phyloP scores from a whole-genome alignment of 129 eudicot species.

The Escallonia herrerae region DNA sequence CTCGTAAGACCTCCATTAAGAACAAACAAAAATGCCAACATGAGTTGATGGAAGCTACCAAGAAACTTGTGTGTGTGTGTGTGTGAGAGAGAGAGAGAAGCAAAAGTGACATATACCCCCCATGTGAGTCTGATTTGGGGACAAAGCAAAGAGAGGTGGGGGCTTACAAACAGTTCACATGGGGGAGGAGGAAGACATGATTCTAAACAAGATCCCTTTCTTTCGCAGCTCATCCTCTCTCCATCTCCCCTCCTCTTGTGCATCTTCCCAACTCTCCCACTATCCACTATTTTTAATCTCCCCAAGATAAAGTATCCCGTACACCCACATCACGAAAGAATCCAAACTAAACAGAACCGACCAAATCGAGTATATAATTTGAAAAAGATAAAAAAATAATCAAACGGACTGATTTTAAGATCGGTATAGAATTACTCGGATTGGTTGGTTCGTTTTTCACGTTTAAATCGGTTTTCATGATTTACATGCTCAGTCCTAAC shows the following conservation, averaged over 20 bases:
- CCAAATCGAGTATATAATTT: no score
- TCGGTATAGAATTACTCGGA: no score
- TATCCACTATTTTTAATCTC: background rate
- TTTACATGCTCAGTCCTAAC: no score
- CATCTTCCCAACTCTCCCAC: constrained; percentile 1
- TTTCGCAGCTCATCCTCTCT: constrained; percentile 15
- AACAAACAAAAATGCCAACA: background rate
- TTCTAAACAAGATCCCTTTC: constrained; percentile 11
- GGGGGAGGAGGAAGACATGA: constrained; percentile 25
- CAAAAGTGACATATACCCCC: constrained; percentile 20
- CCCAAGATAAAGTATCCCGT: background rate
- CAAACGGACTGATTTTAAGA: no score
- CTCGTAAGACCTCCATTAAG: constrained; percentile 3
- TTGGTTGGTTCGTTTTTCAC: no score
- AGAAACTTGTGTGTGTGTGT: background rate
- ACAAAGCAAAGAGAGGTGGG: constrained; percentile 36
- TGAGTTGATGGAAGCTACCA: constrained; percentile 14
- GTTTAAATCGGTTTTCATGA: no score
- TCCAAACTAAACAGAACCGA: background rate
- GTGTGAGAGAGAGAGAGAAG: constrained; percentile 1
- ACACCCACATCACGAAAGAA: background rate
- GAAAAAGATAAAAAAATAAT: no score
- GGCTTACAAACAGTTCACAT: constrained; percentile 42
- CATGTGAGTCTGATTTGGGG: constrained; percentile 50
- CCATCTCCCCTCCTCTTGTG: background rate